Conservation (phyloP, 2,329 filamentous ascomycete genomes). For the Ceratocystis lukuohia region DNA sequence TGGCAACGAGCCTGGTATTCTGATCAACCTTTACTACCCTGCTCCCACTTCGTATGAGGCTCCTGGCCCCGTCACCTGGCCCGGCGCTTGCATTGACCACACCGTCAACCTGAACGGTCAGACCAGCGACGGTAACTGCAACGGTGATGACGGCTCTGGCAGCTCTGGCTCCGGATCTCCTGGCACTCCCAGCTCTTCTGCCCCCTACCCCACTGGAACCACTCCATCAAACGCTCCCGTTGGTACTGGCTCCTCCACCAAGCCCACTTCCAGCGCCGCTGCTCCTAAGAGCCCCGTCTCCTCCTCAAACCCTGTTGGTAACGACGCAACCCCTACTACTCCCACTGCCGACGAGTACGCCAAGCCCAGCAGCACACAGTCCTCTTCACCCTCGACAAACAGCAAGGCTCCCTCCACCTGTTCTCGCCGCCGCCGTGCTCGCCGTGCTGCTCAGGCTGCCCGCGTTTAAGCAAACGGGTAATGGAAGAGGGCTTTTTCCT, state of each 20-base stretch:
- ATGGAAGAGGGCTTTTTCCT: neutral
- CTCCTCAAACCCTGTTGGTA: neutral
- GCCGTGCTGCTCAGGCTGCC: constrained; percentile 7
- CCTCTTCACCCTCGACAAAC: neutral
- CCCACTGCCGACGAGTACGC: neutral
- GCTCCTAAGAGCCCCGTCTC: neutral
- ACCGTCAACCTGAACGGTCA: constrained; percentile 28
- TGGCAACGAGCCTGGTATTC: constrained; percentile 29
- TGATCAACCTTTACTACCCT: constrained; percentile 32
- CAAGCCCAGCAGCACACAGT: neutral
- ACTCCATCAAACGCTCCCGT: constrained; percentile 12
- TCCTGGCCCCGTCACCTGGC: constrained; percentile 24
- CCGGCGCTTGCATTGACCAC: constrained; percentile 28
- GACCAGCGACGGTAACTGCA: constrained; percentile 29
- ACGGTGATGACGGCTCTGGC: constrained; percentile 19
- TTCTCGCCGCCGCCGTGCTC: constrained; percentile 9
- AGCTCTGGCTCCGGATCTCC: neutral
- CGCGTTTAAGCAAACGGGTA: neutral
- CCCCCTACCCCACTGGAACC: constrained; percentile 9
- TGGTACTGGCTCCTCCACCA: neutral
- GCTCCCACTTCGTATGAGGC: constrained; percentile 27
- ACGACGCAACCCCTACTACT: constrained; percentile 10
- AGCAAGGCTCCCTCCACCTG: constrained; percentile 1
- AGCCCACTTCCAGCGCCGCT: too few species aligned
- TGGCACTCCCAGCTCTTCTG: neutral